A percentile compares a stretch with the other conserved stretches of the same genome.
These are phyloP conservation scores for Cladobotryum protrusum DNA, from an alignment of 2,329 filamentous ascomycete genomes.

Conservation along the genomic window DNA sequence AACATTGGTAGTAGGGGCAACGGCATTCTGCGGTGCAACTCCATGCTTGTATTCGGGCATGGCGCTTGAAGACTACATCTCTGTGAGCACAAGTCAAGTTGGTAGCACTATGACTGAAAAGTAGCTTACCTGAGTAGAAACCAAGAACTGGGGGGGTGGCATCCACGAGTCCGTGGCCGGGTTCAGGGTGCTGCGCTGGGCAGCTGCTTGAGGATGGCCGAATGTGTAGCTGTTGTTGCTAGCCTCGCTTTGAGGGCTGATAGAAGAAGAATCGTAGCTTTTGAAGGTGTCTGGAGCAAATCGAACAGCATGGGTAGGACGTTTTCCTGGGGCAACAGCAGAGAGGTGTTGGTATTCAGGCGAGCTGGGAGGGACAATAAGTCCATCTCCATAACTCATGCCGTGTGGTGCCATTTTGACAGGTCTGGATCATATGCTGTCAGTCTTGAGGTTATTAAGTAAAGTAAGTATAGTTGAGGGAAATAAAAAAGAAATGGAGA, in stretches of 20 bases:
- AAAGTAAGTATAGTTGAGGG: no score
- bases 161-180: conserved; percentile 7
- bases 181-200: conserved; percentile 5
- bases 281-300: not conserved
- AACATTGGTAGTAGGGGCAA: not conserved
- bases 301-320: not conserved
- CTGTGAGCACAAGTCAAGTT: no score
- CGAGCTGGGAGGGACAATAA: not conserved
- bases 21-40: no score
- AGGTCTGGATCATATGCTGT: not conserved
- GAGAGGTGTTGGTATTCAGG: not conserved
- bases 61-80: no score
- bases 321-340: not conserved
- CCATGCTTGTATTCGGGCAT: no score
- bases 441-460: not conserved
- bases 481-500: not conserved
- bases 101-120: no score
- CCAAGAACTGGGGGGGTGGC: not conserved
- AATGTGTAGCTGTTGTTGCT: not conserved
- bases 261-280: not conserved
- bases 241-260: not conserved
- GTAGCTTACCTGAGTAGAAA: not conserved
- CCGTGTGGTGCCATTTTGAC: not conserved
- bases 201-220: not conserved
- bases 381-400: conserved; percentile 1